These are phyloP conservation scores for Stemphylium vesicarium DNA, from an alignment of 2,329 filamentous ascomycete genomes.

Conservation along the genomic window DNA sequence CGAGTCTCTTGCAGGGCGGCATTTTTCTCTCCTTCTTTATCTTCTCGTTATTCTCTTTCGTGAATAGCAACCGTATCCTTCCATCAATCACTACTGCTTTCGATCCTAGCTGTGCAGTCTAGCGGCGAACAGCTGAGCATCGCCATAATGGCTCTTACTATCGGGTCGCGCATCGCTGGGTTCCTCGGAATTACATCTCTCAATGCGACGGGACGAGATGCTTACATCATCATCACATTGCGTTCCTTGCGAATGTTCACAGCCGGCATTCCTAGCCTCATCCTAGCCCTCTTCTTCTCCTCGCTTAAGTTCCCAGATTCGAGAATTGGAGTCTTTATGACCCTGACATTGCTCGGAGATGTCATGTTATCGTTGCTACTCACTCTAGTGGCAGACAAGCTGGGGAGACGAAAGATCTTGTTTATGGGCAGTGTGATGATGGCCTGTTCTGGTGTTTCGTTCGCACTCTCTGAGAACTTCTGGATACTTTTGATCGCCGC, in stretches of 20 bases:
- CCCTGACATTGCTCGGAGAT: constrained; percentile 50
- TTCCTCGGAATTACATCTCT: constrained; percentile 45
- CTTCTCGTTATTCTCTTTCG: constrained; percentile 9
- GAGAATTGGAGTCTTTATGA: constrained; percentile 51
- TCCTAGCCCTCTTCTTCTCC: constrained; percentile 49
- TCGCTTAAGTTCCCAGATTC: constrained; percentile 44
- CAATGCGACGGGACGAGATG: constrained; percentile 43
- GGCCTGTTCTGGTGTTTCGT: constrained; percentile 44
- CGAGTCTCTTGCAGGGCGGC: constrained; percentile 10
- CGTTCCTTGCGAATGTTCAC: constrained; percentile 46
- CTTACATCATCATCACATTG: constrained; percentile 53
- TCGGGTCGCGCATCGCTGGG: constrained; percentile 28
- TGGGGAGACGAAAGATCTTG: constrained; percentile 45
- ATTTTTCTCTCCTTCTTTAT: constrained; percentile 13
- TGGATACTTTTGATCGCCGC: constrained; percentile 48
- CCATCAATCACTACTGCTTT: not conserved
- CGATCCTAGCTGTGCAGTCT: not conserved
- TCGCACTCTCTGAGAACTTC: constrained; percentile 46
- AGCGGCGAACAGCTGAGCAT: not conserved
- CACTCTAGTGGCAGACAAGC: constrained; percentile 47
- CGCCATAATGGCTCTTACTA: constrained; percentile 23
- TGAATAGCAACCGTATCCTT: not conserved
- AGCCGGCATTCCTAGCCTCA: constrained; percentile 46
- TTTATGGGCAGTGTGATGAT: constrained; percentile 47
- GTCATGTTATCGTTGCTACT: constrained; percentile 46